A percentile compares a stretch with the other conserved stretches of the same genome.
These are phyloP conservation scores for Emergomyces pasteurianus DNA, from an alignment of 2,329 filamentous ascomycete species.

Conservation along the genomic window DNA sequence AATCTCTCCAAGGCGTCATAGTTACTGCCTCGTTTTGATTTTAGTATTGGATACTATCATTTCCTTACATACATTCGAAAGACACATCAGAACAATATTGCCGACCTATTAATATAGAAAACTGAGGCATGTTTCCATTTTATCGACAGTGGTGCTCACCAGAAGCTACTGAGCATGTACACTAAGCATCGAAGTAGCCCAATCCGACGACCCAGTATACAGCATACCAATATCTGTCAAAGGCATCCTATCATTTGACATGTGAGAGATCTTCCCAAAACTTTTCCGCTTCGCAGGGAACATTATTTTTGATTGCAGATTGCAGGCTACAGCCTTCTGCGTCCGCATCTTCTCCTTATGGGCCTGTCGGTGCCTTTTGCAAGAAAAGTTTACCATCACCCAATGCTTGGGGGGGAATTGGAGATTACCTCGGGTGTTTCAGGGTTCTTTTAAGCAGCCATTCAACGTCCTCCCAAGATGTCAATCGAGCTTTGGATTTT, in stretches of 20 bases:
- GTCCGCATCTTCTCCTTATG: background rate
- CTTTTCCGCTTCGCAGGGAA: background rate
- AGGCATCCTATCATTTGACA: background rate
- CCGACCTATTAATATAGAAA: background rate
- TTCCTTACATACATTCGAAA: background rate
- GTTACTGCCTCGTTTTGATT: background rate
- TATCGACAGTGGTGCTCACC: background rate
- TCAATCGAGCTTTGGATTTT: background rate
- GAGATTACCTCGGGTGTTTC: background rate
- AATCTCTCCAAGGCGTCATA: background rate
- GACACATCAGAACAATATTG: background rate
- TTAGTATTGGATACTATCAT: background rate
- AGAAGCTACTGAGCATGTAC: background rate
- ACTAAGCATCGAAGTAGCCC: background rate
- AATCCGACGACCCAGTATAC: background rate
- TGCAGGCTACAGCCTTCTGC: background rate
- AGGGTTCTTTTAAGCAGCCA: background rate
- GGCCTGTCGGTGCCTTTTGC: background rate
- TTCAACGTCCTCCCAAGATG: background rate
- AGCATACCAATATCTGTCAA: background rate
- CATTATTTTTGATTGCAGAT: background rate
- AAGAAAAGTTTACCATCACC: background rate
- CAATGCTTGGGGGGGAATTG: background rate
- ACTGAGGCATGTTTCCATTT: background rate
- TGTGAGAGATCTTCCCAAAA: background rate